A percentile compares a stretch with the other conserved stretches of the same genome.
Conservation (phyloP, 2,329 filamentous ascomycete genomes). For the Phaeosphaeria sp. region DNA sequence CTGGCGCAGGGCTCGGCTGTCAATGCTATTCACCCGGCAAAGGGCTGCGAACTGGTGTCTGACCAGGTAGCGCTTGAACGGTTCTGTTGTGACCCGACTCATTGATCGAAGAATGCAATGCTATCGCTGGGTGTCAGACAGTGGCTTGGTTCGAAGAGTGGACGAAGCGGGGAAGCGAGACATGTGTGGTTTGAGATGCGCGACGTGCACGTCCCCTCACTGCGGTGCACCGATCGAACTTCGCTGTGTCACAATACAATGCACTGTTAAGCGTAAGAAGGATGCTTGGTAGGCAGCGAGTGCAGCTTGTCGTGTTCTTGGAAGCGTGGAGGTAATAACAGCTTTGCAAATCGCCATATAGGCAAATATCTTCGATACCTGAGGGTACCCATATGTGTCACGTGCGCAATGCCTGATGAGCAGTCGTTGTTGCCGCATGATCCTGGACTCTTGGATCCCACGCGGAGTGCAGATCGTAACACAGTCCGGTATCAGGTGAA, state of each 20-base stretch:
- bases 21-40: constrained; percentile 41
- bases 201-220: constrained; percentile 36
- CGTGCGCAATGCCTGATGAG: background rate
- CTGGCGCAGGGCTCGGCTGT: constrained; percentile 23
- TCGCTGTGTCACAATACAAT: constrained; percentile 24
- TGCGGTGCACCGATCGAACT: constrained; percentile 13
- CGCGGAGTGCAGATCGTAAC: background rate
- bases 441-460: background rate
- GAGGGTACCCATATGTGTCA: background rate
- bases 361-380: background rate
- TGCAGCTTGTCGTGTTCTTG: background rate
- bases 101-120: constrained; percentile 25
- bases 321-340: constrained; percentile 3
- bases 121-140: constrained; percentile 22
- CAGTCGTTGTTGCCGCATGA: background rate
- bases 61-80: constrained; percentile 29
- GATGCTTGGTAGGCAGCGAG: background rate
- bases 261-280: constrained; percentile 16
- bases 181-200: constrained; percentile 38
- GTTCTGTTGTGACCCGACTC: constrained; percentile 20
- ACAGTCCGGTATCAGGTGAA: background rate
- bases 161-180: constrained; percentile 29
- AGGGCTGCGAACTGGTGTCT: constrained; percentile 18
- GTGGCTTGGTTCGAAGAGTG: constrained; percentile 20
- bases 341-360: constrained; percentile 4